These are phyloP conservation scores for Aspergillus ostianus DNA, from an alignment of 495 filamentous ascomycete genomes.

Conservation along the genomic window DNA sequence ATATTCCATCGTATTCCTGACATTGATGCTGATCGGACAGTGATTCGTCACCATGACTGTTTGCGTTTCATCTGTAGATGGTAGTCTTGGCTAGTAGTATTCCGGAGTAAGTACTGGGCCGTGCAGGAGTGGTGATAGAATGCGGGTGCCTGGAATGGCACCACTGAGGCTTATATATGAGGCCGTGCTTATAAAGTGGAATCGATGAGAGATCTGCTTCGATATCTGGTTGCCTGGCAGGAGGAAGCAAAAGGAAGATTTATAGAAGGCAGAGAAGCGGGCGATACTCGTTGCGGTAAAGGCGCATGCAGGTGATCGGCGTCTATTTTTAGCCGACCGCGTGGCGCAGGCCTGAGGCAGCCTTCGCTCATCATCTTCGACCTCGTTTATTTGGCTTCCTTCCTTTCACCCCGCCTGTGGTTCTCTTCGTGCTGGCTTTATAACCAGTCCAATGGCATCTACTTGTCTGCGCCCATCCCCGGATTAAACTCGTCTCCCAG, in stretches of 20 bases:
- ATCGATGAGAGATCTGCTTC: not conserved
- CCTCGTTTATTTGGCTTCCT: not conserved
- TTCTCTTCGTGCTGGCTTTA: not conserved
- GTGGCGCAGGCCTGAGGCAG: conserved; percentile 20
- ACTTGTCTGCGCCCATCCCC: not conserved
- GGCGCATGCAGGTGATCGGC: not conserved
- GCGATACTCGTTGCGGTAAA: not conserved
- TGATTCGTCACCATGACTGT: not conserved
- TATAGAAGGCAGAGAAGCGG: not conserved
- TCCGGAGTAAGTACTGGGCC: not conserved
- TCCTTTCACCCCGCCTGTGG: conserved; percentile 5
- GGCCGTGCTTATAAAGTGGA: not conserved
- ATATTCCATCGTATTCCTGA: no score
- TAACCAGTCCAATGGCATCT: not conserved
- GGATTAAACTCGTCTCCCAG: not conserved
- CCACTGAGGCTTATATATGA: not conserved
- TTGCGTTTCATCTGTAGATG: not conserved
- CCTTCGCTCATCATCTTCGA: not conserved
- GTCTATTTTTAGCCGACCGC: conserved; percentile 22
- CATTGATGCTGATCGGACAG: no score
- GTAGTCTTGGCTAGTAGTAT: not conserved
- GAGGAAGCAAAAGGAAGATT: not conserved
- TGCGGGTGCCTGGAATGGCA: not conserved
- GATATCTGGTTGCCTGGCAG: conserved; percentile 2
- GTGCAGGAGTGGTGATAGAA: not conserved